These are phyloP conservation scores for Echria macrotheca DNA, from an alignment of 495 filamentous ascomycete genomes.

Conservation along the genomic window DNA sequence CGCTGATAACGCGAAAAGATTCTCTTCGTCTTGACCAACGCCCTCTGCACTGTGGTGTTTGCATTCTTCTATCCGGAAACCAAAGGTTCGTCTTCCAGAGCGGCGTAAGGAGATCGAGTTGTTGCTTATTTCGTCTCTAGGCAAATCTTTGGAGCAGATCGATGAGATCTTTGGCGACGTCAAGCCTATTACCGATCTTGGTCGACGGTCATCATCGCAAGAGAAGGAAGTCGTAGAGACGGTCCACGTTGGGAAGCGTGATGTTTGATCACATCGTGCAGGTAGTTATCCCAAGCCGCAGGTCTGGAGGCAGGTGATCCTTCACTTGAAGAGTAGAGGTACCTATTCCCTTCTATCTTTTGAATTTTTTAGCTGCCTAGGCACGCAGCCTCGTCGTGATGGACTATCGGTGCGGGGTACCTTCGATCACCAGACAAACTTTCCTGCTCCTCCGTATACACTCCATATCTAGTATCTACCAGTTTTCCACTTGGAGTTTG, in stretches of 20 bases:
- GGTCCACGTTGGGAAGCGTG: neutral
- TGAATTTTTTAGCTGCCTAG: too few species aligned
- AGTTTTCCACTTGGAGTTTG: too few species aligned
- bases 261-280: too few species aligned
- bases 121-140: slow-evolving; percentile 2
- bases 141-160: slow-evolving; percentile 49
- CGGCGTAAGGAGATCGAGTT: neutral
- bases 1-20: slow-evolving; percentile 24
- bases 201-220: neutral
- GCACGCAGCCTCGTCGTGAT: too few species aligned
- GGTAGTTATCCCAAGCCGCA: too few species aligned
- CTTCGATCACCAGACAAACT: too few species aligned
- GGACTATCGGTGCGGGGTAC: too few species aligned
- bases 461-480: too few species aligned
- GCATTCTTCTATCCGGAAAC: slow-evolving; percentile 50
- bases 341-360: too few species aligned
- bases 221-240: neutral
- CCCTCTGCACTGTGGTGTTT: slow-evolving; percentile 39
- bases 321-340: too few species aligned
- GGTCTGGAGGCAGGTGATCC: too few species aligned
- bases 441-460: too few species aligned
- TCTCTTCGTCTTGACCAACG: slow-evolving; percentile 50
- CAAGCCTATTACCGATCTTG: neutral
- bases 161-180: slow-evolving; percentile 17
- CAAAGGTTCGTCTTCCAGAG: slow-evolving; percentile 25